phyloP scores from a whole-genome alignment of 164 flowering plant genomes.

The Stephania cephalantha region DNA sequence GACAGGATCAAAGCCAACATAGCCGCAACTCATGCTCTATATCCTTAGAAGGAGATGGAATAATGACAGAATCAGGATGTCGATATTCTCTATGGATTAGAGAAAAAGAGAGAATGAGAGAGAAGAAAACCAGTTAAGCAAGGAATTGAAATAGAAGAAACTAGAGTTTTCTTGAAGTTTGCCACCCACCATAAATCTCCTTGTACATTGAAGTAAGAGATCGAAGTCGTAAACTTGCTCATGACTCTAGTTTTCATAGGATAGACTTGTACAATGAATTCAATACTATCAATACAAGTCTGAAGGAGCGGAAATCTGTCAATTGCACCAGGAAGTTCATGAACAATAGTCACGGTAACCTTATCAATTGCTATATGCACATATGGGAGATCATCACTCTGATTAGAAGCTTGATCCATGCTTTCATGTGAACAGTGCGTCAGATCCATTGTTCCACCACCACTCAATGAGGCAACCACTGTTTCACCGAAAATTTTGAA shows the following conservation, averaged over 20 bases:
- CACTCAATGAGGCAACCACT: slow-evolving; percentile 15
- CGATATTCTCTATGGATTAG: neutral
- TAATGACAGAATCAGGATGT: neutral
- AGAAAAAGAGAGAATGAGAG: neutral
- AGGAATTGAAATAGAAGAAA: neutral
- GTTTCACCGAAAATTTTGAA: slow-evolving; percentile 48
- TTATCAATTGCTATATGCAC: slow-evolving; percentile 45
- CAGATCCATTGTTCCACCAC: slow-evolving; percentile 17
- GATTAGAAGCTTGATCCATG: slow-evolving; percentile 22
- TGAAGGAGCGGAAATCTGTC: slow-evolving; percentile 67
- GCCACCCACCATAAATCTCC: slow-evolving; percentile 54
- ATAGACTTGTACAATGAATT: slow-evolving; percentile 46
- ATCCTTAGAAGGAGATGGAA: neutral
- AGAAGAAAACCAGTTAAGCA: neutral
- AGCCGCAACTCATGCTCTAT: neutral
- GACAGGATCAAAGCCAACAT: neutral
- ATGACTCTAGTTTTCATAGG: slow-evolving; percentile 59
- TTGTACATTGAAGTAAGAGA: slow-evolving; percentile 60
- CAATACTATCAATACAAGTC: slow-evolving; percentile 34
- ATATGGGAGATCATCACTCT: slow-evolving; percentile 24
- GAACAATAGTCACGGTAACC: slow-evolving; percentile 53
- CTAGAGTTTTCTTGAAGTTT: neutral
- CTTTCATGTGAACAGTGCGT: slow-evolving; percentile 11
- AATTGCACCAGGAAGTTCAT: slow-evolving; percentile 56
- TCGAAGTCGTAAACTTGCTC: slow-evolving; percentile 33